Evolutionary conservation across 768 basidiomycete genomes (phyloP).

Genomic region (Russula vinacea): DNA sequence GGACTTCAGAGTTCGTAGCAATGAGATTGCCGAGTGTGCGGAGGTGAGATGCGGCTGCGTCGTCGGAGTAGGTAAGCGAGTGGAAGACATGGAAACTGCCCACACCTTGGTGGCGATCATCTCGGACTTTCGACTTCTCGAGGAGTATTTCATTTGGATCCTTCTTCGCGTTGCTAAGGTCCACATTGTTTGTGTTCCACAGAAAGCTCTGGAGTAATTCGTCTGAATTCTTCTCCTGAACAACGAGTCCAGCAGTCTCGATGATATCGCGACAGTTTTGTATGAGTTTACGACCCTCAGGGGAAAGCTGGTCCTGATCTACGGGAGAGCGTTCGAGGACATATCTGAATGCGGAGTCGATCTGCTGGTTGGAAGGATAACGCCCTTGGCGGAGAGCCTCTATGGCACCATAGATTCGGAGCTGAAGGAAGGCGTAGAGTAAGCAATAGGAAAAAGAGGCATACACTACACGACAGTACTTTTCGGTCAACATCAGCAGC

Average conservation of each 20-base stretch:
- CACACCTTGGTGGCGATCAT: constrained; percentile 64
- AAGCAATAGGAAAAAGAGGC: background rate
- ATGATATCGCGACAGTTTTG: constrained; percentile 78
- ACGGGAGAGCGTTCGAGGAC: constrained; percentile 58
- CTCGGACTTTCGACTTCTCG: constrained; percentile 50
- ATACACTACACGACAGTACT: constrained; percentile 36
- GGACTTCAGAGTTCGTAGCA: constrained; percentile 89
- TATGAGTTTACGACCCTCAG: constrained; percentile 72
- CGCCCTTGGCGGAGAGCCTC: constrained; percentile 77
- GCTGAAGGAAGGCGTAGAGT: constrained; percentile 36
- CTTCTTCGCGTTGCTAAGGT: constrained; percentile 43
- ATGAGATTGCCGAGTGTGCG: constrained; percentile 84
- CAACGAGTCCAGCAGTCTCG: constrained; percentile 64
- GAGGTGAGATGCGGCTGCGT: constrained; percentile 72
- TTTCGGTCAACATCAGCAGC: constrained; percentile 82
- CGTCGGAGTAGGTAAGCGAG: background rate
- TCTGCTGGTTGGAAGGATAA: constrained; percentile 76
- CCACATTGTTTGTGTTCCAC: constrained; percentile 67
- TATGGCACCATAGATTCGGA: constrained; percentile 77
- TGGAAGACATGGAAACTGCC: background rate
- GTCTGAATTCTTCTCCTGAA: constrained; percentile 83
- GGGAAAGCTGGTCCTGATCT: constrained; percentile 61
- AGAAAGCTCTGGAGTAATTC: constrained; percentile 91
- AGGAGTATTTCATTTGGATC: constrained; percentile 43
- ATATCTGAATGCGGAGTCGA: constrained; percentile 69